Evolutionary conservation across 2,329 filamentous ascomycete species (phyloP), one percentile per base, ranked within the genome.

Genomic region (Fusarium newnesense): DNA sequence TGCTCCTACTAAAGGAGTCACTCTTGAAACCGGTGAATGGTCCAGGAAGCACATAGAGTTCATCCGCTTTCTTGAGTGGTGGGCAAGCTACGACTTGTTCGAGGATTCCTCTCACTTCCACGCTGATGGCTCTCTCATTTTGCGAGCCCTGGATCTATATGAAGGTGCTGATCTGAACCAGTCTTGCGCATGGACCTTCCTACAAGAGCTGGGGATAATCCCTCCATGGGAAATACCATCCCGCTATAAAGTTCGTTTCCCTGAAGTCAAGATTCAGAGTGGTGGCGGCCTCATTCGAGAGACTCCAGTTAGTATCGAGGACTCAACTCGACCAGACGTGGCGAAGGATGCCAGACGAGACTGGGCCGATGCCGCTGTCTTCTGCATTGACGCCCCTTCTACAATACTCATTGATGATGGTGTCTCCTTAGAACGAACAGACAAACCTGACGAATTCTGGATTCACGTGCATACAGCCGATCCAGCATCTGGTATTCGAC

Each of bases 371-470:
- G 78, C 89, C 28, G 87, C 86, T 1, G 88, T 93, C 4, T 95
- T 91, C 78, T 94, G 92, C 73, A 93, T 97, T 67, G 94, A 97
- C 77, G 86, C 88, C 34, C 85, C 86, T 26, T 83, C 82, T 40
- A 92, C 94, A 0, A 84, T 87, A 34, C 90, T 96, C 75, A 92
- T 96, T 65, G 94, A 97, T 74, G 94, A 97, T 78, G 94, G 91
- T 3, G 82, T 97, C 13, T 96, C 93, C 2, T 78, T 96, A 12
- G 91, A 94, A 77, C 80, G 81, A 50, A 87, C 91, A 2, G 81
- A 84, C 8, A 83, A 80, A 24, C 69, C 85, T 26, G 79, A 85
- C 57, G 86, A 92, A 73, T 90, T 89, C 76, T 96, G 94, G 94
- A 84, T 96, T 36, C 93, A 95, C 77, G 82, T 94, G 37, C 94